phyloP scores from a whole-genome alignment of 768 basidiomycete genomes.

The Coprinellus aureogranulatus region DNA sequence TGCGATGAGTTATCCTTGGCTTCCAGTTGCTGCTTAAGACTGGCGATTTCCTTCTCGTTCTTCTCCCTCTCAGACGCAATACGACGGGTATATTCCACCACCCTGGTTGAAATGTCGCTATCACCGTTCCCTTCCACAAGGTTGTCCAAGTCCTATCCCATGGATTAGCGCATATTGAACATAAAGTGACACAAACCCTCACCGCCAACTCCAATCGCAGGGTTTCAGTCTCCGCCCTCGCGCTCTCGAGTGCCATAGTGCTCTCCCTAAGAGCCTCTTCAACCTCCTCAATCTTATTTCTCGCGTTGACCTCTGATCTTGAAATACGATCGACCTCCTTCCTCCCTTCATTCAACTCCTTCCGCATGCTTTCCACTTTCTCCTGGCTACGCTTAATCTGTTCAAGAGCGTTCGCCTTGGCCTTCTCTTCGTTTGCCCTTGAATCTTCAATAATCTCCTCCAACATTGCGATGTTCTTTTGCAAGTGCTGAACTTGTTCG shows the following conservation, averaged over 20 bases:
- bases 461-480: conserved; percentile 67
- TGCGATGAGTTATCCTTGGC: conserved; percentile 28
- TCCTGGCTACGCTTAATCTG: conserved; percentile 68
- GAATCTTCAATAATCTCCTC: conserved; percentile 87
- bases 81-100: conserved; percentile 8
- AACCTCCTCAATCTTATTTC: conserved; percentile 73
- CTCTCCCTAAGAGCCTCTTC: conserved; percentile 90
- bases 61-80: conserved; percentile 6
- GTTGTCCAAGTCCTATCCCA: conserved; percentile 61
- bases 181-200: conserved; percentile 30
- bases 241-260: conserved; percentile 81
- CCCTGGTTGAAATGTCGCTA: conserved; percentile 33
- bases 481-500: conserved; percentile 87
- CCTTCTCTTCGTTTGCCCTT: conserved; percentile 65
- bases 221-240: conserved; percentile 85
- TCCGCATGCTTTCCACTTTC: conserved; percentile 66
- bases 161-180: neutral
- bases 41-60: conserved; percentile 6
- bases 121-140: conserved; percentile 43
- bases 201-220: conserved; percentile 73
- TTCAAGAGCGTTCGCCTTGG: conserved; percentile 62
- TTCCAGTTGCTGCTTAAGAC: neutral
- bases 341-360: conserved; percentile 66
- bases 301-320: conserved; percentile 60
- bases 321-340: conserved; percentile 62